Conservation (phyloP, 345 rosid genomes). For the Odontarrhena argentea region DNA sequence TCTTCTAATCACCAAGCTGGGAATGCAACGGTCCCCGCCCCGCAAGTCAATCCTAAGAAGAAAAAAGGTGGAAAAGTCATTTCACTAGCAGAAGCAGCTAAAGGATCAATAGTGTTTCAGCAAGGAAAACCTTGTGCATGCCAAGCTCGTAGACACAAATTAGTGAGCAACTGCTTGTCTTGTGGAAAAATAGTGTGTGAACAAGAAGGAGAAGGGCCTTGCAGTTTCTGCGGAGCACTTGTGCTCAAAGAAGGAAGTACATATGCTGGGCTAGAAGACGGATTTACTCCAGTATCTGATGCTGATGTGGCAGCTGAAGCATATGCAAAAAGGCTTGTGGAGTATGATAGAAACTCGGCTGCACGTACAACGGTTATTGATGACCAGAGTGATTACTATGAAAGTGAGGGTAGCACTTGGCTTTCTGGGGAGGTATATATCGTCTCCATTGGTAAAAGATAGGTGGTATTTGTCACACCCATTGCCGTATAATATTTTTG, state of each 20-base stretch:
- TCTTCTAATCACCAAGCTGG: slow-evolving; percentile 44
- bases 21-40: slow-evolving; percentile 33
- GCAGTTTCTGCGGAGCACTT: slow-evolving; percentile 83
- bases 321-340: slow-evolving; percentile 88
- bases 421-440: slow-evolving; percentile 75
- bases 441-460: slow-evolving; percentile 12
- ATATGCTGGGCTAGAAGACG: slow-evolving; percentile 79
- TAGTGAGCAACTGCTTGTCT: slow-evolving; percentile 92
- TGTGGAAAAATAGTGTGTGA: slow-evolving; percentile 98
- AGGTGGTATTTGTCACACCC: background rate
- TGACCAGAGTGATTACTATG: slow-evolving; percentile 97
- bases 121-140: slow-evolving; percentile 92
- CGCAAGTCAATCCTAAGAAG: slow-evolving; percentile 60
- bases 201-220: slow-evolving; percentile 98
- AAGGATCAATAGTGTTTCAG: slow-evolving; percentile 91
- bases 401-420: slow-evolving; percentile 91
- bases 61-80: slow-evolving; percentile 84
- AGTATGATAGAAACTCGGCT: slow-evolving; percentile 85
- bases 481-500: slow-evolving; percentile 2
- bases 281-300: slow-evolving; percentile 63
- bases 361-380: slow-evolving; percentile 94
- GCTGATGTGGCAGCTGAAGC: slow-evolving; percentile 90
- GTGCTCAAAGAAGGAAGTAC: slow-evolving; percentile 85
- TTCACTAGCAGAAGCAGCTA: slow-evolving; percentile 92
- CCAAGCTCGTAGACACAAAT: slow-evolving; percentile 81